Evolutionary conservation across 352 stramenopile species (phyloP), one percentile per base, ranked within the genome.

Genomic region (Elongisporangium anandrum): DNA sequence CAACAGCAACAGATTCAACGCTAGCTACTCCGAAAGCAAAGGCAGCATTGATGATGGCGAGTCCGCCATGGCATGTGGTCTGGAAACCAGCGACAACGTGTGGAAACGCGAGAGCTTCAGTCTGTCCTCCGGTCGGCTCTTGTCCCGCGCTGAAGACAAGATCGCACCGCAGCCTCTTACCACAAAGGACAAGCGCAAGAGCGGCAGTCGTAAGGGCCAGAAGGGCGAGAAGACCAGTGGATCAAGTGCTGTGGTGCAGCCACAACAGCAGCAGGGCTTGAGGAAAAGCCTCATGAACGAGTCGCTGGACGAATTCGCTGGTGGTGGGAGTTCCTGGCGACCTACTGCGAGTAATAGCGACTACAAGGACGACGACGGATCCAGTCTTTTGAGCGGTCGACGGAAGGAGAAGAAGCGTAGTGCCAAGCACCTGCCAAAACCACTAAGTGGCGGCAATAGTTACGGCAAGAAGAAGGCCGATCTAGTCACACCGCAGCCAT

Each of bases 351-450:
- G 63, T 34, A 16, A 54, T 21, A 52, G 50, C 12, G 56, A 26
- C 3, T 50, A 22, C 7, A 80, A 79, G 52, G 73, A 83, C n/a
- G 70, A 81, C 26, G 74, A 77, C n/a, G 61, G 53, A 29, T 61
- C 50, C 3, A 54, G 49, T 24, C 57, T 63, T 7, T 52, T 64
- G 16, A 80, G 62, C 24, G 61, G 72, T 4, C 69, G 70, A 19
- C 71, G 68, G 8, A 77, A 66, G 41, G 70, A 59, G 17, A 69
- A 71, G 51, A 84, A 81, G 52, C 77, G 75, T 60, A 29, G 56
- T 16, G 62, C 66, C 20, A 84, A 81, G 8, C 69, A 81, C 52
- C 50, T 75, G 12, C 70, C 68, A 9, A 84, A 81, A 57, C 60
- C 61, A 34, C 55, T 69, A 17, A 79, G 56, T 52, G 53, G 59